Conservation (phyloP, 305 asterid species). For the Fraxinus ornus region DNA sequence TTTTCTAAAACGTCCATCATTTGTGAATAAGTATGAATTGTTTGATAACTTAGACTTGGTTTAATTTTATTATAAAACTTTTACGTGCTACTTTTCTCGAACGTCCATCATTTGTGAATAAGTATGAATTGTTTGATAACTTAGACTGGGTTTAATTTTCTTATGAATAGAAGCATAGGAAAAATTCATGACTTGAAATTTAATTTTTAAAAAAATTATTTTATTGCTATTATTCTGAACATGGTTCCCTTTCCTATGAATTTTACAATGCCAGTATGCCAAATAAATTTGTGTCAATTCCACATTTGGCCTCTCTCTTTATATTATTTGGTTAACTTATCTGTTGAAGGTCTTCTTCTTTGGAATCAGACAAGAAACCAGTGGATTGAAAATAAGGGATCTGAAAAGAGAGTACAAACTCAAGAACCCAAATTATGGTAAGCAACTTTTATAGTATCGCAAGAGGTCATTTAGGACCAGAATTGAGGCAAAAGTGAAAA, state of each 20-base stretch:
- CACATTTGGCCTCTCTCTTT: neutral
- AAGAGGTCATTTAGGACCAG: neutral
- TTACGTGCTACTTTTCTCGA: neutral
- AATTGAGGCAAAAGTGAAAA: neutral
- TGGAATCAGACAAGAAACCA: conserved; percentile 88
- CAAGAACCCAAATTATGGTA: conserved; percentile 72
- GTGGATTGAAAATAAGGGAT: conserved; percentile 70
- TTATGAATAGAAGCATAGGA: neutral
- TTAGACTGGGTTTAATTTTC: neutral
- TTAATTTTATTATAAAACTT: no score
- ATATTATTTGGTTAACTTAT: neutral
- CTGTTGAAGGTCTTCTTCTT: conserved; percentile 64
- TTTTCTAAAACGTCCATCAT: neutral
- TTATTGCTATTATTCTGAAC: neutral
- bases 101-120: neutral
- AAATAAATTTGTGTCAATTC: neutral
- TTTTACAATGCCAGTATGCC: neutral
- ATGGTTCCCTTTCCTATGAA: neutral
- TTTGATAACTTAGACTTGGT: neutral
- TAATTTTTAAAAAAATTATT: neutral
- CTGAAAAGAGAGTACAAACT: conserved; percentile 41
- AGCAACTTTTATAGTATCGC: neutral
- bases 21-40: neutral
- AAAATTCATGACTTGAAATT: neutral
- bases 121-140: neutral